Conservation (phyloP, 139 green algal species). For the Micractinium conductrix region DNA sequence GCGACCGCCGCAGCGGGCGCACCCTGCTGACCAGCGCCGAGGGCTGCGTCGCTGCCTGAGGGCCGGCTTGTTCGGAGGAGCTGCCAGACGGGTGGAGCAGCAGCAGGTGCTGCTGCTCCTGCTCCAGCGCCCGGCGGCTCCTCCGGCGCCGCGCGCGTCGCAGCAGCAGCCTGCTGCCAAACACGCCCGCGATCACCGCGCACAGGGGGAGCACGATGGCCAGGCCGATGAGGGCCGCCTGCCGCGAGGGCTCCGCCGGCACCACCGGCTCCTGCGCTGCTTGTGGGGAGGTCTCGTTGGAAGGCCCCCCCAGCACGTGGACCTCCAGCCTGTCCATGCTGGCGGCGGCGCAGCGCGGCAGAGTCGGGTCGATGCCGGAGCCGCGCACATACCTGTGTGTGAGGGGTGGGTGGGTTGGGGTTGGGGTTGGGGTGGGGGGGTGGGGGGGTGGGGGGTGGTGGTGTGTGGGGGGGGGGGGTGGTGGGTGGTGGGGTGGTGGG, state of each 20-base stretch:
- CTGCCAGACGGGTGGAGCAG: neutral
- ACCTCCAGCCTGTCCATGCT: neutral
- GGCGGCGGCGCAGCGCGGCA: neutral
- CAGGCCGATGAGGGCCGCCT: too few relatives aligned
- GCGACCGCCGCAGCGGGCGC: neutral
- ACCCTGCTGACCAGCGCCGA: neutral
- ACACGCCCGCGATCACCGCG: neutral
- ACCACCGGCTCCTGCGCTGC: too few relatives aligned
- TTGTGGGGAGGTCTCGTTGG: too few relatives aligned
- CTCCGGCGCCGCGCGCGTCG: neutral
- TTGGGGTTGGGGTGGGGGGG: too few relatives aligned
- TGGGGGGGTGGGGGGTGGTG: too few relatives aligned
- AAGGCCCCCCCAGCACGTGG: too few relatives aligned
- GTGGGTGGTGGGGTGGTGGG: too few relatives aligned
- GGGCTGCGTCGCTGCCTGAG: neutral
- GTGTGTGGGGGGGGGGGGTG: too few relatives aligned
- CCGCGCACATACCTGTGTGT: neutral
- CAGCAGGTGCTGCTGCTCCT: neutral
- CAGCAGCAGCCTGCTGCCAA: neutral
- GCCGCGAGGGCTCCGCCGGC: too few relatives aligned
- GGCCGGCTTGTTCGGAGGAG: too few relatives aligned
- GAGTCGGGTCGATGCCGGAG: neutral
- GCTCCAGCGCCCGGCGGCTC: neutral
- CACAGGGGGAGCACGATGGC: neutral
- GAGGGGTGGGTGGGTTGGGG: too few relatives aligned